Percentiles rank a stretch among this genome's conserved stretches.
Conservation (phyloP, 2,329 filamentous ascomycete species). For the Nemania abortiva region DNA sequence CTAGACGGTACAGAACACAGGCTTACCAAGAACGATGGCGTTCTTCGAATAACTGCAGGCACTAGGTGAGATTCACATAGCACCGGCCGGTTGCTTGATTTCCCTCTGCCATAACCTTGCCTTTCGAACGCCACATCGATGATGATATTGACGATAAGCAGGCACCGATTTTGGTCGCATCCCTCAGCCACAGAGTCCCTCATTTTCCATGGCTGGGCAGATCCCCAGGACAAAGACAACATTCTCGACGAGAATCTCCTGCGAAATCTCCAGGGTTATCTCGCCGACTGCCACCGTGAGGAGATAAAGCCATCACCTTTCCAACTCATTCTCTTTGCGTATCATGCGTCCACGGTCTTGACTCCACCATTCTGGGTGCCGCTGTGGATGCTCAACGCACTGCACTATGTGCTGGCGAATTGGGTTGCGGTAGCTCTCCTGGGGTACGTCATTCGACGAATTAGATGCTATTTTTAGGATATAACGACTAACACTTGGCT, state of each 20-base stretch:
- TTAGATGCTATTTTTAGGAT: too few species aligned
- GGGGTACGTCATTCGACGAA: constrained; percentile 17
- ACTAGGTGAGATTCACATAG: constrained; percentile 28
- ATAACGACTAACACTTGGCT: too few species aligned
- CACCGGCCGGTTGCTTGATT: not conserved
- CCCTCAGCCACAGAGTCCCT: constrained; percentile 33
- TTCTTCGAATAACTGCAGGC: constrained; percentile 31
- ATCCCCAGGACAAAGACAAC: constrained; percentile 35
- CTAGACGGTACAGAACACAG: constrained; percentile 25
- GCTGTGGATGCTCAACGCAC: constrained; percentile 26
- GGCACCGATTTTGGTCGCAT: constrained; percentile 41
- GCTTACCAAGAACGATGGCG: constrained; percentile 36
- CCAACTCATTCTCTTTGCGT: constrained; percentile 37
- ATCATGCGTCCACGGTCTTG: constrained; percentile 33
- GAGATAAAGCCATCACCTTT: constrained; percentile 34
- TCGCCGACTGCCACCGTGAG: constrained; percentile 33
- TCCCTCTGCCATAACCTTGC: too few species aligned
- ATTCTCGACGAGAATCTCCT: constrained; percentile 38
- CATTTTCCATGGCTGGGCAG: constrained; percentile 38
- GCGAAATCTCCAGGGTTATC: constrained; percentile 39
- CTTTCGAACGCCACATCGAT: too few species aligned
- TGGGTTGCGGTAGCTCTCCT: constrained; percentile 29
- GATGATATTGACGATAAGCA: constrained; percentile 2
- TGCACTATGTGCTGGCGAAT: constrained; percentile 32
- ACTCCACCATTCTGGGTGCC: constrained; percentile 41